Evolutionary conservation across 164 flowering plant genomes (phyloP), one percentile per base, ranked within the genome.

Genomic region (Piper longum): DNA sequence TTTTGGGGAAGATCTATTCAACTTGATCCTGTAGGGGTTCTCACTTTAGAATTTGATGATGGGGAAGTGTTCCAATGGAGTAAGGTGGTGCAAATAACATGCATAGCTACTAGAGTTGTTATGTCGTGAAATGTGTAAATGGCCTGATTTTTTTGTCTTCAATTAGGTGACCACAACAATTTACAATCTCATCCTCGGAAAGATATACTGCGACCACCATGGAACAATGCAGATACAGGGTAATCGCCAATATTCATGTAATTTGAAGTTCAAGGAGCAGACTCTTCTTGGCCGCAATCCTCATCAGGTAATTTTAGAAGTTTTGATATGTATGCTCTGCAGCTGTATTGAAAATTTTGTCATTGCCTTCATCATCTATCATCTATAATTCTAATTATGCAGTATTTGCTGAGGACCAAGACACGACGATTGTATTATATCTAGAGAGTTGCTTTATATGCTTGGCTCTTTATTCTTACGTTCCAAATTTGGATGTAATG

Each of bases 1-100:
- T 92, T 92, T 69, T 86, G 93, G 96, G 98, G 98, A 3, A 74
- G 83, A 57, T 87, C 98, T 42, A 89, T 92, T 78, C 98, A 92
- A 78, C 86, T 92, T 72, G 89, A 92, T 64, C 98, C 98, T 57
- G 85, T 85, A 56, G 98, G 96, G 57, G 75, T 77, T 70, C 77
- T 92, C 64, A 85, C 88, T 19, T 66, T 92, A 17, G 93, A 92
- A 73, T 92, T 92, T 77, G 98, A 87, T 68, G 98, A 92, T 74
- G 98, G 98, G 14, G 98, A 89, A 70, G 75, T 83, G 63, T 92
- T 87, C 74, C 87, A 85, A 71, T 92, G 98, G 98, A 92, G 87
- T 79, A 92, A 92, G 96, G 98, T 92, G 66, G 3, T 64, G 61
- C 39, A 39, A 51, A 12, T 8, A 48, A 43, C 48, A 51, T 7